Conservation (phyloP, 208 protist species). For the Acanthamoeba sp. region DNA sequence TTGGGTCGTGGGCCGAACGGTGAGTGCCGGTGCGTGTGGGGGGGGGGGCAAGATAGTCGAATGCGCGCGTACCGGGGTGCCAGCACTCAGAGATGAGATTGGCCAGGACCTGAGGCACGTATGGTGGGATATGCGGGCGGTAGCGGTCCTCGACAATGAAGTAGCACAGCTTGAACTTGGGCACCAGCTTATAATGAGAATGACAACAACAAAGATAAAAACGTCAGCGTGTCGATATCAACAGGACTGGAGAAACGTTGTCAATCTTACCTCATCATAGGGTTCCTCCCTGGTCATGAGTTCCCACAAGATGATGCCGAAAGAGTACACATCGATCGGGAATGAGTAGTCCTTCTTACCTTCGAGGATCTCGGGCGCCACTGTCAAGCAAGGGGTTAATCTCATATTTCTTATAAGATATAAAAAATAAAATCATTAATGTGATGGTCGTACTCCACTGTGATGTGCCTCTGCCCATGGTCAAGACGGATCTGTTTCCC, state of each 20-base stretch:
- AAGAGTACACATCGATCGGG: constrained; percentile 67
- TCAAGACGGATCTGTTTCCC: not conserved
- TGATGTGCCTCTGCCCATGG: constrained; percentile 60
- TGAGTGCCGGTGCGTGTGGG: not conserved
- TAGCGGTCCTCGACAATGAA: constrained; percentile 19
- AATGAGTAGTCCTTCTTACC: constrained; percentile 64
- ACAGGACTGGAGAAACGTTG: too few species aligned
- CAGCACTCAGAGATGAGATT: constrained; percentile 19
- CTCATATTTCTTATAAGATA: too few species aligned
- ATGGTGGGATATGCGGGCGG: constrained; percentile 43
- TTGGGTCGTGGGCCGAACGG: not conserved
- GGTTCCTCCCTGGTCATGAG: constrained; percentile 53
- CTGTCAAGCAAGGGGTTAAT: not conserved
- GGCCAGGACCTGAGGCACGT: not conserved
- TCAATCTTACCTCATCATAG: constrained; percentile 7
- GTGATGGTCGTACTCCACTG: constrained; percentile 2
- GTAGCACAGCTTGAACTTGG: constrained; percentile 19
- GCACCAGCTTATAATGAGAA: too few species aligned
- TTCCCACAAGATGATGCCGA: constrained; percentile 57
- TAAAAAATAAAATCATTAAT: too few species aligned
- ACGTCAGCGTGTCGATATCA: too few species aligned
- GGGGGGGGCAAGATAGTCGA: not conserved
- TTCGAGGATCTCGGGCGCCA: constrained; percentile 64
- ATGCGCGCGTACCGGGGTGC: not conserved
- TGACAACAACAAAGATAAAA: too few species aligned